phyloP scores from a whole-genome alignment of 768 basidiomycete genomes.

The Lentinula guzmanii region DNA sequence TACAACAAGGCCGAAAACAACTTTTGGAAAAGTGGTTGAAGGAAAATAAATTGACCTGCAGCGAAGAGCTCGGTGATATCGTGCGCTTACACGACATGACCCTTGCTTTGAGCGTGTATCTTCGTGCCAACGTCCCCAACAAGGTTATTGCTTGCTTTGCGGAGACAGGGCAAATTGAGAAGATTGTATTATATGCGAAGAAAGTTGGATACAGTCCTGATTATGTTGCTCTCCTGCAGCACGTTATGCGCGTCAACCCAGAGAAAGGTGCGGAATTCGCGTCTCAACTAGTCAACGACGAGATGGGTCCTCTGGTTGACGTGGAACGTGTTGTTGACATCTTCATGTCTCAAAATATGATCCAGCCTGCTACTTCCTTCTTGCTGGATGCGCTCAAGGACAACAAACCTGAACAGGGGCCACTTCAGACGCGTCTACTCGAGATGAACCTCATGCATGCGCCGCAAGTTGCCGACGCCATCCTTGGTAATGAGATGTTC shows the following conservation, averaged over 20 bases:
- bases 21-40: conserved; percentile 98
- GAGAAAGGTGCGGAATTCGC: conserved; percentile 99
- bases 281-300: conserved; percentile 89
- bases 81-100: conserved; percentile 95
- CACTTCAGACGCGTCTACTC: conserved; percentile 89
- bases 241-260: conserved; percentile 92
- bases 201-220: conserved; percentile 94
- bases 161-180: conserved; percentile 97
- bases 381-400: conserved; percentile 96
- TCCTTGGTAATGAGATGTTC: conserved; percentile 98
- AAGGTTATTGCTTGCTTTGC: conserved; percentile 99
- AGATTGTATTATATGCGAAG: conserved; percentile 96
- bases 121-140: conserved; percentile 95
- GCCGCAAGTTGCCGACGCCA: conserved; percentile 98
- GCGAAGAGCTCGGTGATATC: conserved; percentile 96
- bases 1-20: conserved; percentile 95
- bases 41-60: conserved; percentile 99
- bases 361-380: conserved; percentile 98
- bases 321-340: conserved; percentile 96
- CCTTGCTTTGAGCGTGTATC: conserved; percentile 93
- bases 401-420: conserved; percentile 95
- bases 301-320: conserved; percentile 87
- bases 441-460: conserved; percentile 98
- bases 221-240: conserved; percentile 87
- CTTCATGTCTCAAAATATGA: conserved; percentile 99